Base-by-base conservation (phyloP, 2,329 filamentous ascomycete species). In the Neopestalotiopsis sp. region DNA sequence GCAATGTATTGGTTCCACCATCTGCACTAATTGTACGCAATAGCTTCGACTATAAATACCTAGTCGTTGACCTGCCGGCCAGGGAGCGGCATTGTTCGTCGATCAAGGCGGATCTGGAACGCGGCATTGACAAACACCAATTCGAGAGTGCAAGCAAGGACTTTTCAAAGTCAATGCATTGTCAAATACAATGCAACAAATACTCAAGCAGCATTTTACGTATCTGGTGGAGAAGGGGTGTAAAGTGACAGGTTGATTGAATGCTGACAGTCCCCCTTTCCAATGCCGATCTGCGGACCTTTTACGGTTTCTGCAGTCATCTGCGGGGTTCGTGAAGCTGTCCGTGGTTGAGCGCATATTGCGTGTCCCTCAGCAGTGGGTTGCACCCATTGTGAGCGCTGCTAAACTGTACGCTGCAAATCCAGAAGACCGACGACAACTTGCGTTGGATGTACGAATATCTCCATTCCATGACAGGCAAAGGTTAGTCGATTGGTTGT, bases 81-180 rank as follows among this genome's bases (percentile, higher is more conserved):
- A 20, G 34, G 45, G n/a, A 53, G 45, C 45, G 45, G 45, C 45
- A 53, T 53, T 53, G 45, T 53, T 53, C 45, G 45, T 53, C 45
- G 45, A 53, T 53, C 45, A 53, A 53, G 20, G 45, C 45, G 45
- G 45, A 53, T 53, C 17, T 53, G 45, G 24, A n/a, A n/a, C 45
- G 20, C 45, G 20, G n/a, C 45, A 53, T 53, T 53, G 45, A 24
- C 45, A 53, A 53, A 2, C 45, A 53, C 45, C 45, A 20, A 20
- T 20, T 53, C n/a, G 45, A 53, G n/a, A 17, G 7, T 14, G 14
- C 45, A 17, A 17, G 20, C 20, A 20, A 53, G 17, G 17, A n/a
- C 17, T 53, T 20, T 10, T 53, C 9, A 7, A 14, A 38, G 3
- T 38, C 34, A 38, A 10, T n/a, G 45, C 17, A n/a, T 17, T 17